A percentile compares a stretch with the other conserved stretches of the same genome.
Conservation (phyloP, 768 basidiomycete species). For the Lentinus tigrinus region DNA sequence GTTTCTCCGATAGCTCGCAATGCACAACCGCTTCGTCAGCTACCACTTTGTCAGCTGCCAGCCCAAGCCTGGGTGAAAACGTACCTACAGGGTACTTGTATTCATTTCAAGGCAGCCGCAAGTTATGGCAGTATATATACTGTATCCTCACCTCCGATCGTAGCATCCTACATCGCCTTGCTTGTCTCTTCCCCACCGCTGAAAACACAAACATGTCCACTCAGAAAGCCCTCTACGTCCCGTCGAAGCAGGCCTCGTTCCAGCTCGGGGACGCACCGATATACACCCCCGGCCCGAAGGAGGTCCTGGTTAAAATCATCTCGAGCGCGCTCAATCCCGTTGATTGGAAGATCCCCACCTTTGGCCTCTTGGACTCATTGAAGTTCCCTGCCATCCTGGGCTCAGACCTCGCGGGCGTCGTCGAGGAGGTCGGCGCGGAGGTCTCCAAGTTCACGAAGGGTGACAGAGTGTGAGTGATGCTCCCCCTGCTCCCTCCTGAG, state of each 20-base stretch:
- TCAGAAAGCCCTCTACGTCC: conserved; percentile 2
- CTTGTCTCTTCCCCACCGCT: too few relatives aligned
- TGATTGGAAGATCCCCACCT: conserved; percentile 33
- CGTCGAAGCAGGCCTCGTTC: not conserved
- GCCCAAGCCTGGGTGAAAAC: too few relatives aligned
- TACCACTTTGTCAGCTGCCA: too few relatives aligned
- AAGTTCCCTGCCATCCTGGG: conserved; percentile 27
- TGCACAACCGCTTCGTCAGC: too few relatives aligned
- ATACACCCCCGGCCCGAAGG: conserved; percentile 35
- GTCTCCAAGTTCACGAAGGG: conserved; percentile 27
- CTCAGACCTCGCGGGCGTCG: conserved; percentile 30
- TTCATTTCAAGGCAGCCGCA: too few relatives aligned
- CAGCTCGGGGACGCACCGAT: conserved; percentile 11
- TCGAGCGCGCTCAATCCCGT: conserved; percentile 32
- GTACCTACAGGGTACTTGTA: too few relatives aligned
- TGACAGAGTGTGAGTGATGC: conserved; percentile 26
- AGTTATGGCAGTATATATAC: too few relatives aligned
- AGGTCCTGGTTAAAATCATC: conserved; percentile 42
- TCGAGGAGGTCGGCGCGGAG: conserved; percentile 28
- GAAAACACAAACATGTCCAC: too few relatives aligned
- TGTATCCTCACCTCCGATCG: too few relatives aligned
- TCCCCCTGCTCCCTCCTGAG: too few relatives aligned
- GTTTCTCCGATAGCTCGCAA: too few relatives aligned
- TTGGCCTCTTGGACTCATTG: conserved; percentile 22
- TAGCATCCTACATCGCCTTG: too few relatives aligned